Conservation (phyloP, 345 rosid genomes). For the Kernera saxatilis region DNA sequence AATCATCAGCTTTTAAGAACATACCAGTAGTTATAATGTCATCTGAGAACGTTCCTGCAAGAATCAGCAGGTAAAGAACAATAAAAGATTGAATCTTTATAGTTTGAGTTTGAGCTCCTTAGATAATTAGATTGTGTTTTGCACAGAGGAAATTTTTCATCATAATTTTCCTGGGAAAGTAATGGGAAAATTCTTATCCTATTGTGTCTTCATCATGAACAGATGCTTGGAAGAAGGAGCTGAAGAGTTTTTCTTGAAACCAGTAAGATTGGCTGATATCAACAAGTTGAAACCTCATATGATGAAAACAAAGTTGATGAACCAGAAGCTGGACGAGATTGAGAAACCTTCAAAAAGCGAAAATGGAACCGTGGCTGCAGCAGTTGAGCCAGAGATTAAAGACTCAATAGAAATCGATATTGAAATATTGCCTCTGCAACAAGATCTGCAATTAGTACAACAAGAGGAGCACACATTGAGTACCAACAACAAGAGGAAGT, state of each 20-base stretch:
- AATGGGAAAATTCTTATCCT: neutral
- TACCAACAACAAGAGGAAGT: constrained; percentile 41
- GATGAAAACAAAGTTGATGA: constrained; percentile 29
- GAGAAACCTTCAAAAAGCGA: constrained; percentile 1
- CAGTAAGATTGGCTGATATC: constrained; percentile 78
- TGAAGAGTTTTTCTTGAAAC: constrained; percentile 81
- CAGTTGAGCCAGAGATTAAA: constrained; percentile 17
- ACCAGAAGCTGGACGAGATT: constrained; percentile 27
- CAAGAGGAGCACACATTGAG: constrained; percentile 19
- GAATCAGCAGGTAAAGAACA: constrained; percentile 33
- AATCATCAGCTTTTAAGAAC: constrained; percentile 53
- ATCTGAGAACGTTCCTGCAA: constrained; percentile 78
- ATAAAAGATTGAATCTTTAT: neutral
- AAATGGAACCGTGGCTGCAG: neutral
- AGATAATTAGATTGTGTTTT: too few relatives aligned
- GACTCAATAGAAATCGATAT: neutral
- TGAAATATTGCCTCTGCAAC: constrained; percentile 20
- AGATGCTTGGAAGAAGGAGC: constrained; percentile 94
- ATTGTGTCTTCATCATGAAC: neutral
- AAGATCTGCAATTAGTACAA: neutral
- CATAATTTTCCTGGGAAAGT: neutral
- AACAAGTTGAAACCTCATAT: constrained; percentile 59
- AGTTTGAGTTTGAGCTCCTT: neutral
- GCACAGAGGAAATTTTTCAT: too few relatives aligned
- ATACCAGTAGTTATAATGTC: constrained; percentile 89